Percentiles rank a stretch among this genome's conserved stretches.
Conservation (phyloP, 129 eudicot genomes). For the Dittrichia graveolens region DNA sequence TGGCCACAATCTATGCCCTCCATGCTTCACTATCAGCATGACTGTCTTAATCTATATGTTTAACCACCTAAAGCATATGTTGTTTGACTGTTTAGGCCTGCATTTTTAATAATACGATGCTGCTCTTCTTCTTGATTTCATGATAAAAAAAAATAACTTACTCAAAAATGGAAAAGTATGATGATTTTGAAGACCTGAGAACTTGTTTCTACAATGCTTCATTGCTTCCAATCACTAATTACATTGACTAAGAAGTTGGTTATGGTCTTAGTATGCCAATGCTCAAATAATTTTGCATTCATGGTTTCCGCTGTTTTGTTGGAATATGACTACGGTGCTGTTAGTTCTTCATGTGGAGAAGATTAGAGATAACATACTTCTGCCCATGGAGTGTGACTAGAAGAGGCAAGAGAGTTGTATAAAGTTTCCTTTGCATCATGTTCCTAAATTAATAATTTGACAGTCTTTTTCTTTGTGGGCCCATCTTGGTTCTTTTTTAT, state of each 20-base stretch:
- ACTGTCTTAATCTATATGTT: background rate
- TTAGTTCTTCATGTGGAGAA: background rate
- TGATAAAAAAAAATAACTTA: background rate
- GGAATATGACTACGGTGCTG: background rate
- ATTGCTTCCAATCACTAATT: conserved; percentile 7
- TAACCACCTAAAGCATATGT: conserved; percentile 4
- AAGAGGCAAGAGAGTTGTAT: background rate
- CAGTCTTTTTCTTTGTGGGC: background rate
- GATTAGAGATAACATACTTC: background rate
- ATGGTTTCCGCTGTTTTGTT: background rate
- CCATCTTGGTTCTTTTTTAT: background rate
- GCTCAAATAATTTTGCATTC: background rate
- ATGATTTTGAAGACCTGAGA: background rate
- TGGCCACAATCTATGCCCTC: too few species aligned
- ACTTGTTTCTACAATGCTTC: background rate
- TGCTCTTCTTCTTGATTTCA: background rate
- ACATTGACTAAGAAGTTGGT: conserved; percentile 2
- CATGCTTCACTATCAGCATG: background rate
- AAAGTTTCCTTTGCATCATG: background rate
- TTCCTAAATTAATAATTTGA: background rate
- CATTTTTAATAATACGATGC: background rate
- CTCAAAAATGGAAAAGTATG: background rate
- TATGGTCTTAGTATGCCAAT: conserved; percentile 9
- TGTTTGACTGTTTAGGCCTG: conserved; percentile 14
- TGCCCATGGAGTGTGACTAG: background rate